phyloP scores from a whole-genome alignment of 225 moss, liverwort and hornwort species.

The Lunularia cruciata region DNA sequence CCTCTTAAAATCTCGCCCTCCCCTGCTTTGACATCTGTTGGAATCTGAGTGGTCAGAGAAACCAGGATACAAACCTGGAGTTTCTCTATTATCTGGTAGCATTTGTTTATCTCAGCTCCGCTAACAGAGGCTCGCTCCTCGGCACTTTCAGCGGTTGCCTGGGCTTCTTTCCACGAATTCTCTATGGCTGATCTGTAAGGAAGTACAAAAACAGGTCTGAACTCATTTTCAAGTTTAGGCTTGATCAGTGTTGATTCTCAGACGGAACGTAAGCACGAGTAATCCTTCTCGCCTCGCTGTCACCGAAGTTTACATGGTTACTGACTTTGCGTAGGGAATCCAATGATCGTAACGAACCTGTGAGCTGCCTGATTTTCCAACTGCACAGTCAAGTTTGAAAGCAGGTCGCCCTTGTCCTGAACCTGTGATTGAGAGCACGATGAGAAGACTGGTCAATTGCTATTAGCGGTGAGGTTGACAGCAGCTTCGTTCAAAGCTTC shows the following conservation, averaged over 20 bases:
- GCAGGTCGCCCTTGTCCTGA: slow-evolving; percentile 77
- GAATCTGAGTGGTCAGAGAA: too few relatives aligned
- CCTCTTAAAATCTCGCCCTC: too few relatives aligned
- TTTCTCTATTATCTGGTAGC: slow-evolving; percentile 94
- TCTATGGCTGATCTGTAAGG: slow-evolving; percentile 65
- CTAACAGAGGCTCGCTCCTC: slow-evolving; percentile 80
- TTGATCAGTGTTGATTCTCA: too few relatives aligned
- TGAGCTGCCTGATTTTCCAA: slow-evolving; percentile 74
- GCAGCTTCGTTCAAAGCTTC: neutral
- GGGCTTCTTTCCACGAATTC: slow-evolving; percentile 81
- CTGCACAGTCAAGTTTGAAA: slow-evolving; percentile 72
- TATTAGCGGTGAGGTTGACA: neutral
- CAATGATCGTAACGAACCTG: slow-evolving; percentile 43
- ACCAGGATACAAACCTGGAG: slow-evolving; percentile 55
- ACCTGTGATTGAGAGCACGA: slow-evolving; percentile 53
- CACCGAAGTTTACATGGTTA: too few relatives aligned
- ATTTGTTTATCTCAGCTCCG: slow-evolving; percentile 72
- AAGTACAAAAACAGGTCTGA: too few relatives aligned
- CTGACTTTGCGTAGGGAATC: too few relatives aligned
- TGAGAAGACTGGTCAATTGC: neutral
- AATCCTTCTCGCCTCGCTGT: too few relatives aligned
- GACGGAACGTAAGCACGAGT: too few relatives aligned
- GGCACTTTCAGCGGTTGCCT: slow-evolving; percentile 82
- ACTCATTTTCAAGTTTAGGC: too few relatives aligned
- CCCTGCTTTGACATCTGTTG: too few relatives aligned